Base-by-base conservation (phyloP, 2,329 filamentous ascomycete species). In the Diplodia seriata region DNA sequence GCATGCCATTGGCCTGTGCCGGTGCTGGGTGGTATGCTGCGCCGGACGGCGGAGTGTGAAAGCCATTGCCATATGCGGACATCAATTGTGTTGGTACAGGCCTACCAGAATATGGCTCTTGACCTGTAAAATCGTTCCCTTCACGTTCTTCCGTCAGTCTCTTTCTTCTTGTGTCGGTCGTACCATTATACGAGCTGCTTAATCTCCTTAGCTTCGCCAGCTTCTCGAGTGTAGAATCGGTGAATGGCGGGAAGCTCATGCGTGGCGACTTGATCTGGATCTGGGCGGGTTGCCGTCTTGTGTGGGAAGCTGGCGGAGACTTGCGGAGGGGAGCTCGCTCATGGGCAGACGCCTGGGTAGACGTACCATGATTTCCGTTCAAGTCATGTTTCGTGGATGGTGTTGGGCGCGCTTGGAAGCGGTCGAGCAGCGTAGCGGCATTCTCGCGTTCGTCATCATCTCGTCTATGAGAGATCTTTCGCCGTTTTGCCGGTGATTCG, bases 111-210 rank as follows among this genome's bases (percentile, higher is more conserved):
- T 2, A 9, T 18, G 26, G 20, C 36, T 38, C 36, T 38, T 38
- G 36, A 38, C 36, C 36, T 14, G 23, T 15, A 47, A 38, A 9
- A 18, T 12, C 4, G 59, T n/a, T 20, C n/a, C 29, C 18, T 51
- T 33, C 57, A 36, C 36, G 29, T n/a, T 62, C 57, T 40, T 63
- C 43, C 29, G 43, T 63, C 59, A 63, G 59, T 31, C 7, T 47
- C 7, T 47, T 53, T 26, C 29, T 20, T 26, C 12, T 18, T 51
- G 31, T 50, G n/a, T 20, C n/a, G 8, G 18, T 31, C 47, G 55
- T 59, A 14, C 18, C 9, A n/a, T 14, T 38, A 38, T 26, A 51
- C 20, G 47, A 51, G 23, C 26, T 9, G n/a, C 59, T 31, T 6
- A 53, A 49, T 11, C 59, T 29, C 36, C 38, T 51, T n/a, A 63